A percentile compares a stretch with the other conserved stretches of the same genome.
Evolutionary conservation across 2,329 filamentous ascomycete genomes (phyloP).

Genomic region (Penicillium olsonii): DNA sequence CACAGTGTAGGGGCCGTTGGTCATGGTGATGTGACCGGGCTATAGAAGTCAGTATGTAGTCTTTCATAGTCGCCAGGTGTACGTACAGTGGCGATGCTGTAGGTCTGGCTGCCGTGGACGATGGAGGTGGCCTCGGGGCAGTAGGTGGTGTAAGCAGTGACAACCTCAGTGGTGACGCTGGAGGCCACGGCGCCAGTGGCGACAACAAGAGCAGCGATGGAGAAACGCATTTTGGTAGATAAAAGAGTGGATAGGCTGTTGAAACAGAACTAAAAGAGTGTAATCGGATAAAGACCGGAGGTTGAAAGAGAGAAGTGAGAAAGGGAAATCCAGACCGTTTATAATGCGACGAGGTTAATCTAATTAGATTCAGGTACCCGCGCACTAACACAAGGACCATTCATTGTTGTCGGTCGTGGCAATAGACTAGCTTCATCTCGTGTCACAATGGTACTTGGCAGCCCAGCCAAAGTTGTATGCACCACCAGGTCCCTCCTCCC

Average conservation of each 20-base stretch:
- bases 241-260: too few species aligned
- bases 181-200: conserved; percentile 42
- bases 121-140: conserved; percentile 68
- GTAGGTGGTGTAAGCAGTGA: conserved; percentile 69
- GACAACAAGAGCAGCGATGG: conserved; percentile 43
- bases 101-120: conserved; percentile 65
- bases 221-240: conserved; percentile 53
- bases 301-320: conserved; percentile 17
- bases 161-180: conserved; percentile 61
- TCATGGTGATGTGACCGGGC: conserved; percentile 70
- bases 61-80: background rate
- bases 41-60: conserved; percentile 27
- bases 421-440: background rate
- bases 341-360: conserved; percentile 17
- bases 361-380: conserved; percentile 25
- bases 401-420: background rate
- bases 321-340: conserved; percentile 10
- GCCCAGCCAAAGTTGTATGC: background rate
- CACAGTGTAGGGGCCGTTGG: conserved; percentile 70
- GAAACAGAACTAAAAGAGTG: conserved; percentile 23
- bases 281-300: conserved; percentile 24
- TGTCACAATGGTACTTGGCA: background rate
- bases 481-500: background rate
- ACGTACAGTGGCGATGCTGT: conserved; percentile 66
- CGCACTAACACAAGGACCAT: conserved; percentile 11